These are phyloP conservation scores for Talaromyces liani DNA, from an alignment of 495 filamentous ascomycete genomes.

Conservation along the genomic window DNA sequence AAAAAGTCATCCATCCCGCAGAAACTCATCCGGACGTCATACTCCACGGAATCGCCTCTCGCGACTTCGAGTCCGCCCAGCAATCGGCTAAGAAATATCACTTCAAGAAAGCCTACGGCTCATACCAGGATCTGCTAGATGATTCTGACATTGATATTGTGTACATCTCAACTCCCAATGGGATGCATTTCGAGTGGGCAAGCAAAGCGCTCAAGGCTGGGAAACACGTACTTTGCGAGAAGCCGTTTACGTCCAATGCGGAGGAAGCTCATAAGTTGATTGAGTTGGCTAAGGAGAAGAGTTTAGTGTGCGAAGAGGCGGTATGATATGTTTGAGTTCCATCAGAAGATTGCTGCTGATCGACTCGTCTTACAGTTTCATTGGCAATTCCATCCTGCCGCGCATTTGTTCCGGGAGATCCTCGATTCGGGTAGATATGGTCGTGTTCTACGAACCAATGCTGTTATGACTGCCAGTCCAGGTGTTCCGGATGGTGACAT, in stretches of 20 bases:
- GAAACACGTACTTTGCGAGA: slow-evolving; percentile 36
- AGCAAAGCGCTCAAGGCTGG: slow-evolving; percentile 16
- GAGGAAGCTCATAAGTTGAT: slow-evolving; percentile 22
- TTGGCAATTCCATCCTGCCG: slow-evolving; percentile 34
- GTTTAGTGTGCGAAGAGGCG: slow-evolving; percentile 11
- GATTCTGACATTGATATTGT: slow-evolving; percentile 15
- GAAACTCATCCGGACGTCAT: slow-evolving; percentile 16
- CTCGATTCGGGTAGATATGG: slow-evolving; percentile 25
- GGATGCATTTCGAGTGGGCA: slow-evolving; percentile 11
- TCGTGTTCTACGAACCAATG: slow-evolving; percentile 16
- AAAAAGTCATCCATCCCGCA: slow-evolving; percentile 15
- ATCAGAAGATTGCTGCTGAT: neutral
- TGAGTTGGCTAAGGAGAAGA: slow-evolving; percentile 8
- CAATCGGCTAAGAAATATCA: slow-evolving; percentile 24
- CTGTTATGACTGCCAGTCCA: slow-evolving; percentile 17
- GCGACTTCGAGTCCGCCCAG: slow-evolving; percentile 10
- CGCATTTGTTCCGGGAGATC: slow-evolving; percentile 24
- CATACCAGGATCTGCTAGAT: slow-evolving; percentile 11
- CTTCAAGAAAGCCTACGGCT: slow-evolving; percentile 11
- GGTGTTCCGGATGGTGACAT: slow-evolving; percentile 38
- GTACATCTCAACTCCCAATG: slow-evolving; percentile 14
- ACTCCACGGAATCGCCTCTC: slow-evolving; percentile 19
- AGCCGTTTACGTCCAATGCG: slow-evolving; percentile 28
- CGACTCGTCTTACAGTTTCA: slow-evolving; percentile 18
- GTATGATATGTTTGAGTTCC: slow-evolving; percentile 1